These are phyloP conservation scores for Fusarium xylarioides DNA, from an alignment of 2,329 filamentous ascomycete genomes.

Conservation along the genomic window DNA sequence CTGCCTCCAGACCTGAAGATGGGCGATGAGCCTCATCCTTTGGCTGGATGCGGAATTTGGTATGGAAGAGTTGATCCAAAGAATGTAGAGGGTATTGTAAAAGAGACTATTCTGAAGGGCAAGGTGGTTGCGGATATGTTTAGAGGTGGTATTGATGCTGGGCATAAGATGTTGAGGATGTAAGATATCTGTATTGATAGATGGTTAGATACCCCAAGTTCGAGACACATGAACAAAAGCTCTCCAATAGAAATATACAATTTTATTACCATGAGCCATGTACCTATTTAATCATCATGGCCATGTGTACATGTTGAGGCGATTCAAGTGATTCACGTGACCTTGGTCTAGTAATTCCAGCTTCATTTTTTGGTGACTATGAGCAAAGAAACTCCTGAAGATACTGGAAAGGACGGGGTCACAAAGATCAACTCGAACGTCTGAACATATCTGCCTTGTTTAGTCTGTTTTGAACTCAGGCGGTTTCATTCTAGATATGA, in stretches of 20 bases:
- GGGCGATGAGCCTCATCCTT: conserved; percentile 59
- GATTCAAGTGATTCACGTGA: conserved; percentile 34
- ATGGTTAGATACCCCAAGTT: conserved; percentile 22
- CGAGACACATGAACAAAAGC: neutral
- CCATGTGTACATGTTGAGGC: neutral
- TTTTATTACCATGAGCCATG: neutral
- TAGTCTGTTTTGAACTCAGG: neutral
- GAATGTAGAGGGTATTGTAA: conserved; percentile 79
- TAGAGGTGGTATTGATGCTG: conserved; percentile 70
- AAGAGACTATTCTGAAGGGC: conserved; percentile 74
- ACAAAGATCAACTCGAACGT: neutral
- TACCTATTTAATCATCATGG: neutral
- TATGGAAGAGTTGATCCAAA: conserved; percentile 80
- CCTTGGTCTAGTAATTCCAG: neutral
- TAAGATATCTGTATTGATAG: conserved; percentile 29
- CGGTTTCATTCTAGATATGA: neutral
- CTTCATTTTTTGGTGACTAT: neutral
- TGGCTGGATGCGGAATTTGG: conserved; percentile 80
- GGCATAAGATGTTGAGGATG: conserved; percentile 62
- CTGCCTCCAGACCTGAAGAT: conserved; percentile 65
- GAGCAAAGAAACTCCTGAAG: neutral
- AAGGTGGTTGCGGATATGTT: conserved; percentile 76
- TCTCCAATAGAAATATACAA: neutral
- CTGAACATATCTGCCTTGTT: accelerated
- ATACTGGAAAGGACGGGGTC: neutral